Evolutionary conservation across 2,329 filamentous ascomycete genomes (phyloP).

Genomic region (Xylaria sp.): DNA sequence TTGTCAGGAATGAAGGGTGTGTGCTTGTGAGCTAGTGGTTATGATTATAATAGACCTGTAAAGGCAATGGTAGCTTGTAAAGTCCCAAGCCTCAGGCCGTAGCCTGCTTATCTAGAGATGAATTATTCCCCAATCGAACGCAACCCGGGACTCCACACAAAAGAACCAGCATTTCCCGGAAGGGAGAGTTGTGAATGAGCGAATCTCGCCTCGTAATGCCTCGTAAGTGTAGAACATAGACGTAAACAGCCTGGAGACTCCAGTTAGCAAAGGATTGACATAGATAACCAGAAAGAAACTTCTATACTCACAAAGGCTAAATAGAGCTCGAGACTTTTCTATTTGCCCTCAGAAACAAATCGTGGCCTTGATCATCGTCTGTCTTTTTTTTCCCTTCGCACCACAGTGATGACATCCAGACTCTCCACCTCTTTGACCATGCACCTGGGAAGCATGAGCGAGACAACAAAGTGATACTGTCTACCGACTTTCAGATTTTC

Average conservation of each 20-base stretch:
- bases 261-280: background rate
- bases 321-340: background rate
- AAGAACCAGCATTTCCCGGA: background rate
- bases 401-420: background rate
- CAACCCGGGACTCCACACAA: background rate
- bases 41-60: no score
- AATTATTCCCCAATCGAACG: background rate
- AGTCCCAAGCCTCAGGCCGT: no score
- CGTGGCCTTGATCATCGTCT: background rate
- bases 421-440: background rate
- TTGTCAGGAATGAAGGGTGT: no score
- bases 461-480: background rate
- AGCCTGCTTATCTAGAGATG: background rate
- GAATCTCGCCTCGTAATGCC: background rate
- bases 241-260: background rate
- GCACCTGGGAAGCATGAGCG: background rate
- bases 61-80: no score
- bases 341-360: background rate
- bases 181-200: background rate
- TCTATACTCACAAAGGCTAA: background rate
- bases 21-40: no score
- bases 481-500: background rate
- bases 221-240: background rate
- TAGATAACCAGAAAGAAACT: background rate
- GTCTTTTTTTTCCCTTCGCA: background rate